Percentiles rank a stretch among this genome's conserved stretches.
phyloP scores from a whole-genome alignment of 768 basidiomycete genomes.

The Russula ochroleuca region DNA sequence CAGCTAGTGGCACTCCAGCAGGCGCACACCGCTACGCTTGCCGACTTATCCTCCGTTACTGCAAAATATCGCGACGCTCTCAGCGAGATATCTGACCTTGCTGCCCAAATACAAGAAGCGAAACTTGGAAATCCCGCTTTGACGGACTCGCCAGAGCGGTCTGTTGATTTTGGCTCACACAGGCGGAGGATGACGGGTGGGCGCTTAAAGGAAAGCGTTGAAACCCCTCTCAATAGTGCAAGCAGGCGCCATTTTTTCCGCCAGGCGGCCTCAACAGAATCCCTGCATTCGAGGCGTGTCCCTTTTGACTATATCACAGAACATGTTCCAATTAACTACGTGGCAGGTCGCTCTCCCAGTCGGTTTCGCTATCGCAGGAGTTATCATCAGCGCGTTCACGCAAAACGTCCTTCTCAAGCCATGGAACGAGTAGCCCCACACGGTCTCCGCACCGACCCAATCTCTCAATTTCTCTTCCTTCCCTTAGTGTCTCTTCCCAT shows the following conservation, averaged over 20 bases:
- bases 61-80: slow-evolving; percentile 86
- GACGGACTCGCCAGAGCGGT: slow-evolving; percentile 43
- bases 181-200: slow-evolving; percentile 53
- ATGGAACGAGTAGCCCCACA: slow-evolving; percentile 62
- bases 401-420: slow-evolving; percentile 74
- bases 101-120: slow-evolving; percentile 83
- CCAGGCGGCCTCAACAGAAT: slow-evolving; percentile 82
- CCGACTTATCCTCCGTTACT: slow-evolving; percentile 73
- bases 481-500: slow-evolving; percentile 37
- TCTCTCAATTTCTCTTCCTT: slow-evolving; percentile 53
- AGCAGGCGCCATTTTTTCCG: slow-evolving; percentile 79
- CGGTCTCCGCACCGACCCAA: slow-evolving; percentile 58
- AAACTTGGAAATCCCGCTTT: slow-evolving; percentile 56
- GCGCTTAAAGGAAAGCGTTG: slow-evolving; percentile 48
- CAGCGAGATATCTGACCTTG: slow-evolving; percentile 88
- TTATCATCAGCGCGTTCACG: slow-evolving; percentile 83
- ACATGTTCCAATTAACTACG: slow-evolving; percentile 24
- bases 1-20: slow-evolving; percentile 76
- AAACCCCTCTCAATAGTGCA: slow-evolving; percentile 46
- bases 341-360: slow-evolving; percentile 83
- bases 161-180: slow-evolving; percentile 44
- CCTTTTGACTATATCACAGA: slow-evolving; percentile 19
- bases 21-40: slow-evolving; percentile 73
- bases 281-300: slow-evolving; percentile 76
- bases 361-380: slow-evolving; percentile 97